These are phyloP conservation scores for Clavispora fructus DNA, from an alignment of 805 yeast genomes.

Conservation along the genomic window DNA sequence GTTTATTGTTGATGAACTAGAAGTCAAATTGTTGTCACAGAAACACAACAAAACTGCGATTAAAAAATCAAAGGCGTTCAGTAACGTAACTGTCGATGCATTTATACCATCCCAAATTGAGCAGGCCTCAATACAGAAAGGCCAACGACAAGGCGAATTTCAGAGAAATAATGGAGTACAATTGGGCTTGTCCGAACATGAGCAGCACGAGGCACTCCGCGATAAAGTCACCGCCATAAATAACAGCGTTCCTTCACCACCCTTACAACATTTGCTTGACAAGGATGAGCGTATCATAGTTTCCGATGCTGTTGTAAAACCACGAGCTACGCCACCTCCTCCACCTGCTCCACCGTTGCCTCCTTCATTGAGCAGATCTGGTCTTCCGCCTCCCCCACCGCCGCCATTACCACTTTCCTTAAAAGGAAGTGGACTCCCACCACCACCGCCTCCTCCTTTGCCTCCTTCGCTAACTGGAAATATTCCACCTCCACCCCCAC, in stretches of 20 bases:
- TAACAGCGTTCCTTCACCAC: neutral
- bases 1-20: constrained; percentile 1
- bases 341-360: constrained; percentile 6
- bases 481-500: constrained; percentile 5
- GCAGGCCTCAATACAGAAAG: neutral
- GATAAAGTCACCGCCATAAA: neutral
- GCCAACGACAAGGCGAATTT: neutral
- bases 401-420: neutral
- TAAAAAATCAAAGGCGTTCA: neutral
- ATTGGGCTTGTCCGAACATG: neutral
- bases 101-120: neutral
- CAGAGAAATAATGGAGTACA: neutral
- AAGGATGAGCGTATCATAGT: neutral
- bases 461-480: neutral
- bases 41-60: neutral
- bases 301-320: no score
- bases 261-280: neutral
- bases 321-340: neutral
- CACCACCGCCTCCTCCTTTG: constrained; percentile 1
- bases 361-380: neutral
- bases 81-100: neutral
- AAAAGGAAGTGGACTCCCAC: neutral
- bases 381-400: neutral
- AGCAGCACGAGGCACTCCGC: neutral
- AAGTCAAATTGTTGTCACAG: neutral